A percentile compares a stretch with the other conserved stretches of the same genome.
Conservation (phyloP, 2,329 filamentous ascomycete genomes). For the Ceratocystis destructans region DNA sequence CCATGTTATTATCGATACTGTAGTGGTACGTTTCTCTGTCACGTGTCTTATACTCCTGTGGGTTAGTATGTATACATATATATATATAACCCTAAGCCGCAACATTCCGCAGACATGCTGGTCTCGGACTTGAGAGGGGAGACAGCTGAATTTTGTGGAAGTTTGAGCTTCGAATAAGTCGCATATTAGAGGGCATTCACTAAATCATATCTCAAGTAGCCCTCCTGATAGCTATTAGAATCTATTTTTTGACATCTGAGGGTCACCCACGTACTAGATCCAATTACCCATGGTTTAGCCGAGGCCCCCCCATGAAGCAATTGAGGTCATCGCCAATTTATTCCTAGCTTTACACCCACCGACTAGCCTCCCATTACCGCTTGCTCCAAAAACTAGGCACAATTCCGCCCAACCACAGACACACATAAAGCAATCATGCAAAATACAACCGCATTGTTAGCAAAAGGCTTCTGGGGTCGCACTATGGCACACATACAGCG, state of each 20-base stretch:
- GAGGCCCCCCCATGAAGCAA: neutral
- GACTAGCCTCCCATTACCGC: neutral
- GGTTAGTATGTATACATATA: neutral
- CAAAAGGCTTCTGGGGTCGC: constrained; percentile 43
- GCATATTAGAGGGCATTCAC: too few relatives aligned
- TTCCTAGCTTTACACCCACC: neutral
- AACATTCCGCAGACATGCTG: too few relatives aligned
- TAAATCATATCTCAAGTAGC: too few relatives aligned
- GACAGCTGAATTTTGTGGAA: too few relatives aligned
- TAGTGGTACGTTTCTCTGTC: neutral
- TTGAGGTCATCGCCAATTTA: neutral
- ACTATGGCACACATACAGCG: constrained; percentile 48
- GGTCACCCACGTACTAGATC: too few relatives aligned
- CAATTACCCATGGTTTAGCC: neutral
- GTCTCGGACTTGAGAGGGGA: too few relatives aligned
- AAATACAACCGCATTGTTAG: constrained; percentile 27
- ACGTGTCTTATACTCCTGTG: neutral
- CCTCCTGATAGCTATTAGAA: too few relatives aligned
- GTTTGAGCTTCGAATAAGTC: too few relatives aligned
- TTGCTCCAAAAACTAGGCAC: too few relatives aligned
- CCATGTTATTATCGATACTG: too few relatives aligned
- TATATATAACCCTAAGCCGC: neutral
- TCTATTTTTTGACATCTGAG: too few relatives aligned
- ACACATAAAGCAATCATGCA: constrained; percentile 21
- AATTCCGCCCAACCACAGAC: constrained; percentile 23